phyloP scores from a whole-genome alignment of 2,329 filamentous ascomycete species.

The Diaporthe aspalathi region DNA sequence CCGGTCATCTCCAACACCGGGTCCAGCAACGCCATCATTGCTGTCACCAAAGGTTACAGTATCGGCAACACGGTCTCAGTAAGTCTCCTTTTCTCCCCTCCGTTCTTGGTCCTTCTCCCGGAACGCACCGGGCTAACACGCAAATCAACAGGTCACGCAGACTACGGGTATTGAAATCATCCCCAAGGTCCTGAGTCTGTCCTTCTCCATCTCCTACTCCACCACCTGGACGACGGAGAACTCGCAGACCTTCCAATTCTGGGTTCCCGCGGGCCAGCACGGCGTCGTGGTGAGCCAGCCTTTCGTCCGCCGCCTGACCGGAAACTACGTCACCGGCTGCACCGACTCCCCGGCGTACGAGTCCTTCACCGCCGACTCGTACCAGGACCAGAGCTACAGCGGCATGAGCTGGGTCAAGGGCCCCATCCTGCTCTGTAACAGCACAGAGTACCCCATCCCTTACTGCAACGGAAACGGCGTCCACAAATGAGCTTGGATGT shows the following conservation, averaged over 20 bases:
- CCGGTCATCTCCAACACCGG: slow-evolving; percentile 48
- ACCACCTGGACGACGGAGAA: slow-evolving; percentile 49
- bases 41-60: slow-evolving; percentile 49
- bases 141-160: background rate
- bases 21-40: slow-evolving; percentile 44
- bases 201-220: slow-evolving; percentile 42
- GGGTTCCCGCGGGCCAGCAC: slow-evolving; percentile 51
- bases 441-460: slow-evolving; percentile 50
- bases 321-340: slow-evolving; percentile 50
- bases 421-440: slow-evolving; percentile 51
- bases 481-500: slow-evolving; percentile 20
- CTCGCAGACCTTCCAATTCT: slow-evolving; percentile 47
- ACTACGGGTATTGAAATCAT: background rate
- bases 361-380: slow-evolving; percentile 50
- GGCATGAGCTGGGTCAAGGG: slow-evolving; percentile 54
- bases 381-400: slow-evolving; percentile 47
- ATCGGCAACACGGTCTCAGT: slow-evolving; percentile 49
- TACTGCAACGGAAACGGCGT: slow-evolving; percentile 52
- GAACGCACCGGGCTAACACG: background rate
- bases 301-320: slow-evolving; percentile 48
- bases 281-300: slow-evolving; percentile 54
- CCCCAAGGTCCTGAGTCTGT: slow-evolving; percentile 43
- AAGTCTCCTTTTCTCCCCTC: background rate
- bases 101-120: accelerated
- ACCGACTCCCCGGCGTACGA: slow-evolving; percentile 46